Evolutionary conservation across 2,329 filamentous ascomycete genomes (phyloP).

Genomic region (Byssothecium circinans): DNA sequence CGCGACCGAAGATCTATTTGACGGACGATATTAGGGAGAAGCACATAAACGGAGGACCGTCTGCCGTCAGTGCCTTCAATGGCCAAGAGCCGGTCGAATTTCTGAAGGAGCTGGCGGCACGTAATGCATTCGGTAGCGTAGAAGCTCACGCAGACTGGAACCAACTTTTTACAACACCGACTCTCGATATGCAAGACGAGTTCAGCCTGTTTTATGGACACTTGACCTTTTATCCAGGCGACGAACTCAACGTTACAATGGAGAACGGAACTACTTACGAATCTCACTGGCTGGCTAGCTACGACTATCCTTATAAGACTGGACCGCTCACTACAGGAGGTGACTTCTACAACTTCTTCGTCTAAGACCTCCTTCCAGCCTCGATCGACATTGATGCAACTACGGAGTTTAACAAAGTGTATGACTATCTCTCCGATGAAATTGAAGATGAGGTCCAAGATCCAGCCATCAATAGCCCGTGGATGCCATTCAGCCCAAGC

Average conservation of each 20-base stretch:
- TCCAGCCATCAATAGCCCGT: not conserved
- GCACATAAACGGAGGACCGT: conserved; percentile 24
- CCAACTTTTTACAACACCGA: conserved; percentile 25
- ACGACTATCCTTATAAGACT: conserved; percentile 18
- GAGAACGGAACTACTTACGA: conserved; percentile 24
- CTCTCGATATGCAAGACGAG: conserved; percentile 17
- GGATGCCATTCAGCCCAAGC: not conserved
- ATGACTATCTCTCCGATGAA: not conserved
- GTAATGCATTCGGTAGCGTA: conserved; percentile 39
- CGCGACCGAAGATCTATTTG: conserved; percentile 36
- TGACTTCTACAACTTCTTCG: conserved; percentile 51
- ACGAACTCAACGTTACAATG: conserved; percentile 29
- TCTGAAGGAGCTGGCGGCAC: conserved; percentile 18
- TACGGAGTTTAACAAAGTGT: not conserved
- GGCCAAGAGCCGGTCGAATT: conserved; percentile 22
- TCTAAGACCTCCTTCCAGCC: conserved; percentile 30
- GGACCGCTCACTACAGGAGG: conserved; percentile 43
- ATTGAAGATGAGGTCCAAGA: not conserved
- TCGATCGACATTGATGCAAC: conserved; percentile 6
- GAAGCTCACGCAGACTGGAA: conserved; percentile 50
- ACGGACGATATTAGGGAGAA: conserved; percentile 25
- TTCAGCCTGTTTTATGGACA: conserved; percentile 14
- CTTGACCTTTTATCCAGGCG: conserved; percentile 43
- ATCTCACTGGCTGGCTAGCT: conserved; percentile 25
- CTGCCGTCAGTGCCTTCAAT: conserved; percentile 28